Evolutionary conservation across 1,139 yeast species (phyloP), one percentile per base, ranked within the genome.

Genomic region (Debaryomyces udenii): DNA sequence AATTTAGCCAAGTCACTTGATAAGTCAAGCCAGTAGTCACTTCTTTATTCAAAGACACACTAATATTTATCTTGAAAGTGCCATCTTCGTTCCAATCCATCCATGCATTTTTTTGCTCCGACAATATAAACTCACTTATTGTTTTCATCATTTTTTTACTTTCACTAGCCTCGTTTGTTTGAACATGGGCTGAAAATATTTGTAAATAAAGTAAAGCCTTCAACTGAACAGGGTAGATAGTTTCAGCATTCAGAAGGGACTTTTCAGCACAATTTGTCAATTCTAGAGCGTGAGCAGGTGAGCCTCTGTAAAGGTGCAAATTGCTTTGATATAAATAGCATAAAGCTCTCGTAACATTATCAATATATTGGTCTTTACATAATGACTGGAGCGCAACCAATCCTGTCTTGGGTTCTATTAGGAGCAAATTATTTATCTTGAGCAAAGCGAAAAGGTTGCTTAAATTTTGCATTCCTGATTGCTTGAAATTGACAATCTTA

Each of bases 1-100:
- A 57, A 26, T 65, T 62, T 14, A 76, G 46, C 80, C 81, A 76
- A 6, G 50, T 47, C 11, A 67, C 47, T 34, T 46, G 50, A 44
- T 43, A 45, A 14, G 43, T 35, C 6, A 39, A n/a, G 1, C 16
- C 9, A n/a, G 11, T 27, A 15, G 17, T 23, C 6, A 16, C 3
- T 20, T 33, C 35, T 10, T 27, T 23, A 3, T 6, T 28, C 9
- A 18, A 27, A 17, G 39, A 11, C 6, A 35, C n/a, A 26, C 13
- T 13, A 9, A 41, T 27, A 3, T 39, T 42, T 1, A 50, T 37
- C 6, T 16, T 35, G 35, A 66, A 55, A 2, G 47, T 38, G 1
- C 70, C 69, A 39, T 61, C 56, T 20, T 50, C 52, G 11, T 37
- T 44, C 73, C 70, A 64, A 7, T 33, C n/a, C 4, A 37, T 10